A percentile compares a stretch with the other conserved stretches of the same genome.
Conservation (phyloP, 495 filamentous ascomycete genomes). For the Astrothelium macrocarpum region DNA sequence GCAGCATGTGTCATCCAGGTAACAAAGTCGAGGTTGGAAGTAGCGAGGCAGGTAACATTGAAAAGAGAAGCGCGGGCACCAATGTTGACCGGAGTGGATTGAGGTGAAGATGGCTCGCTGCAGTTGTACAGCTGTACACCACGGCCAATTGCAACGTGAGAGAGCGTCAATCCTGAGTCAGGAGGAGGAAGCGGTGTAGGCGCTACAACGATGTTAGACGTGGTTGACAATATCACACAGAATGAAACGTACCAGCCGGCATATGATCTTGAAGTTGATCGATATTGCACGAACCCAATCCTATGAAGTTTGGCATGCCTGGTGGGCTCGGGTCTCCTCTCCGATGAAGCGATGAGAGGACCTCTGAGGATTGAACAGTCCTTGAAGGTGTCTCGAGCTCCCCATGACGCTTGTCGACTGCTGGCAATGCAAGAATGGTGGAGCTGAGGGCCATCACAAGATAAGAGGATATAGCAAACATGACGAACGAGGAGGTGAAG, state of each 20-base stretch:
- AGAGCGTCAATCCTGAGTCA: constrained; percentile 46
- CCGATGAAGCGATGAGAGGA: not conserved
- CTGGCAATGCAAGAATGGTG: constrained; percentile 8
- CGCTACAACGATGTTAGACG: constrained; percentile 17
- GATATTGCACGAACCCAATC: not conserved
- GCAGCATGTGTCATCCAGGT: constrained; percentile 42
- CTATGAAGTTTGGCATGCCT: not conserved
- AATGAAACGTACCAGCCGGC: constrained; percentile 9
- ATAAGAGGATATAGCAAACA: constrained; percentile 13
- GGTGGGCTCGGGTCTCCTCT: constrained; percentile 1
- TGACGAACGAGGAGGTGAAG: not conserved
- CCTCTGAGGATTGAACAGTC: not conserved
- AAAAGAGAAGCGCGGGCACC: constrained; percentile 82
- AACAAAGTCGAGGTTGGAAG: constrained; percentile 55
- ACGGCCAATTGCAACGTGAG: constrained; percentile 75
- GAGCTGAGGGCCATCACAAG: constrained; percentile 12
- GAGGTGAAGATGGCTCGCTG: constrained; percentile 43
- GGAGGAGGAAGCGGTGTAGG: constrained; percentile 45
- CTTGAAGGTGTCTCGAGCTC: not conserved
- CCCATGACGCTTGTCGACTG: not conserved
- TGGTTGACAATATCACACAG: not conserved
- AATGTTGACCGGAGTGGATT: constrained; percentile 45
- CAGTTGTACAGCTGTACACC: constrained; percentile 94
- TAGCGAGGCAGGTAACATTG: constrained; percentile 73
- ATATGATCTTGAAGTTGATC: not conserved